Evolutionary conservation across 805 yeast species (phyloP).

Genomic region (Starmerella geochares): DNA sequence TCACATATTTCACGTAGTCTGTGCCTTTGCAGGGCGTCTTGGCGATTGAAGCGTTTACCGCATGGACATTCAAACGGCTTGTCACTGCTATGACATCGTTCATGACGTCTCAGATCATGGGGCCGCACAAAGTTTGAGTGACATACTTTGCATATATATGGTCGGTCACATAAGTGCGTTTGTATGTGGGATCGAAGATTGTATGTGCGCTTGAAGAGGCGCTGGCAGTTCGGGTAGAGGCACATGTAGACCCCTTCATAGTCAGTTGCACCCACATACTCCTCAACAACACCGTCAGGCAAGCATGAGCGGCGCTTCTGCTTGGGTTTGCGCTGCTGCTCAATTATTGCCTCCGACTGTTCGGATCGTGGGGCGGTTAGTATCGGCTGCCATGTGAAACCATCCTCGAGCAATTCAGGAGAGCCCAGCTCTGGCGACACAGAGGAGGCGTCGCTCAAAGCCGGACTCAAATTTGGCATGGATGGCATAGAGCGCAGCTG

Average conservation of each 20-base stretch:
- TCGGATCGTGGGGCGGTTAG: slow-evolving; percentile 31
- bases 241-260: slow-evolving; percentile 63
- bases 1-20: slow-evolving; percentile 64
- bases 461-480: slow-evolving; percentile 18
- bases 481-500: not conserved
- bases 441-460: slow-evolving; percentile 19
- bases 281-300: slow-evolving; percentile 84
- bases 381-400: slow-evolving; percentile 32
- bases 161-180: slow-evolving; percentile 90
- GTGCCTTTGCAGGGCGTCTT: slow-evolving; percentile 80
- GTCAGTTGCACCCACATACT: slow-evolving; percentile 71
- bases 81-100: slow-evolving; percentile 70
- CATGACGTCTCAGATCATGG: slow-evolving; percentile 86
- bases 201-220: slow-evolving; percentile 76
- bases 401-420: slow-evolving; percentile 16
- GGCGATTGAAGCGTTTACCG: slow-evolving; percentile 85
- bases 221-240: slow-evolving; percentile 65
- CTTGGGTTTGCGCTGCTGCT: slow-evolving; percentile 31
- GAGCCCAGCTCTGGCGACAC: slow-evolving; percentile 17
- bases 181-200: slow-evolving; percentile 92
- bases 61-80: slow-evolving; percentile 67
- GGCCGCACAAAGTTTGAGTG: slow-evolving; percentile 84
- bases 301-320: slow-evolving; percentile 47
- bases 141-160: slow-evolving; percentile 70
- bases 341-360: slow-evolving; percentile 30